Conservation (phyloP, 2,329 filamentous ascomycete species). For the Alternaria triticina region DNA sequence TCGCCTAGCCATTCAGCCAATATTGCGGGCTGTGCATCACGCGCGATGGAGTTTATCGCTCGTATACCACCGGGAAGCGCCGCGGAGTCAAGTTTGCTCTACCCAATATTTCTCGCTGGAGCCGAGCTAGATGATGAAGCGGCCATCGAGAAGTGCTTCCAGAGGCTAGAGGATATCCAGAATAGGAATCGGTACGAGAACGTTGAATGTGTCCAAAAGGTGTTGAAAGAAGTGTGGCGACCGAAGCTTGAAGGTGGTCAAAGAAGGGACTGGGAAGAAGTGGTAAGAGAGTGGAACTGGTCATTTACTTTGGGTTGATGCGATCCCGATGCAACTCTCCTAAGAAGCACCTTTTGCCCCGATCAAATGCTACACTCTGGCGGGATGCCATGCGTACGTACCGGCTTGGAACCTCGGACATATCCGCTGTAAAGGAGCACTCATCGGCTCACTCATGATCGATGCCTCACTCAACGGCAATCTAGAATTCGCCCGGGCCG, state of each 20-base stretch:
- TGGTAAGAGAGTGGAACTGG: constrained; percentile 45
- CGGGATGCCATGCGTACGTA: background rate
- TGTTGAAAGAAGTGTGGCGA: constrained; percentile 46
- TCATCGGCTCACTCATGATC: background rate
- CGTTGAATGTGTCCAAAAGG: constrained; percentile 41
- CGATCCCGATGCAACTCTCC: background rate
- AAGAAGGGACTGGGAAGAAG: constrained; percentile 45
- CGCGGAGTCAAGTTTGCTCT: constrained; percentile 44
- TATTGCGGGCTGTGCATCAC: constrained; percentile 37
- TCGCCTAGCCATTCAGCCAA: constrained; percentile 32
- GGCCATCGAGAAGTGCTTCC: constrained; percentile 38
- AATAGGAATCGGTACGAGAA: constrained; percentile 46
- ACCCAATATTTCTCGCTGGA: constrained; percentile 46
- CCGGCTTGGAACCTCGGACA: background rate
- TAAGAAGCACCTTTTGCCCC: background rate
- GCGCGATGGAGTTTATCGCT: constrained; percentile 44
- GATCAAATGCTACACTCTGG: background rate
- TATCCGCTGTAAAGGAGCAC: background rate
- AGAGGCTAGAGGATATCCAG: constrained; percentile 40
- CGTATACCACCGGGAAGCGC: constrained; percentile 44
- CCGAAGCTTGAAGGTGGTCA: constrained; percentile 35
- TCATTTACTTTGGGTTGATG: constrained; percentile 41
- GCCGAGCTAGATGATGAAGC: constrained; percentile 39
- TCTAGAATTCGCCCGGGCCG: background rate
- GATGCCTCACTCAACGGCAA: background rate